A percentile compares a stretch with the other conserved stretches of the same genome.
Evolutionary conservation across 2,329 filamentous ascomycete species (phyloP).

Genomic region (Byssothecium circinans): DNA sequence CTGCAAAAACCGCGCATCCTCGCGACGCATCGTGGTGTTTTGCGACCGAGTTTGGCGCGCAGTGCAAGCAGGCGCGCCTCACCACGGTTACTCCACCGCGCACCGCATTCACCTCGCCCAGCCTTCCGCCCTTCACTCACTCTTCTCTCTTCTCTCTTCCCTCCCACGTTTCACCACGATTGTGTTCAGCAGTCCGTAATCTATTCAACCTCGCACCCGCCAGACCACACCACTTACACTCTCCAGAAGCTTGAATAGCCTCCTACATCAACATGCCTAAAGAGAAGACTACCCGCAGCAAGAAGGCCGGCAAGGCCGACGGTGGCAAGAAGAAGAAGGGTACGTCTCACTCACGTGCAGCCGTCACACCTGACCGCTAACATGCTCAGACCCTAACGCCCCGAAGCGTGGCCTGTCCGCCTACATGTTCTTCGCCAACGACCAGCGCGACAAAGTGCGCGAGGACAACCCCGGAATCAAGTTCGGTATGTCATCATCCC

Average conservation of each 20-base stretch:
- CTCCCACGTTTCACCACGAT: conserved; percentile 5
- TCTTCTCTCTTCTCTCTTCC: conserved; percentile 3
- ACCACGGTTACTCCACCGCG: conserved; percentile 4
- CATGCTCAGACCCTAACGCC: conserved; percentile 79
- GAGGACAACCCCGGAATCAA: conserved; percentile 98
- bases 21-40: conserved; percentile 34
- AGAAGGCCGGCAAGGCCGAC: conserved; percentile 59
- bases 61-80: conserved; percentile 17
- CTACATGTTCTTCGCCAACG: conserved; percentile 99
- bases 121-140: conserved; percentile 4
- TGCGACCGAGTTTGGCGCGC: conserved; percentile 34
- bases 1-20: conserved; percentile 30
- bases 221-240: conserved; percentile 7
- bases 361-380: not conserved
- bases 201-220: not conserved
- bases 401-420: conserved; percentile 99
- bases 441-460: conserved; percentile 96
- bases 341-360: conserved; percentile 38
- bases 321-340: conserved; percentile 73
- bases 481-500: conserved; percentile 67
- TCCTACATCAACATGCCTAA: conserved; percentile 63
- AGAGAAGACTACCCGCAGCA: conserved; percentile 64
- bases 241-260: conserved; percentile 11
- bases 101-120: conserved; percentile 1
- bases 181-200: not conserved